Conservation (phyloP, 805 yeast genomes). For the Naumovozyma baii region DNA sequence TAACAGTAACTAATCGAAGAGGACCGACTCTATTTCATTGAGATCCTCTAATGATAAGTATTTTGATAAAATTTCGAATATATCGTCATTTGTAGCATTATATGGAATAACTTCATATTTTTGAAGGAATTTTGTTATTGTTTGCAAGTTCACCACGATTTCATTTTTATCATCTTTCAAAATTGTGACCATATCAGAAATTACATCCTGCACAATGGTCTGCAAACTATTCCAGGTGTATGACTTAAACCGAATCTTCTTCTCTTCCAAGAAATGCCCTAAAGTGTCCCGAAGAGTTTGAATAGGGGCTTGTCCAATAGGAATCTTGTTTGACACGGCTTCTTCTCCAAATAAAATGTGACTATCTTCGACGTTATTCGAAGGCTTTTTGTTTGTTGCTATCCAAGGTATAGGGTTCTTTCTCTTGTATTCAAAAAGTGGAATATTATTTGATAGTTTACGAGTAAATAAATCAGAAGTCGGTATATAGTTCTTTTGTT, state of each 20-base stretch:
- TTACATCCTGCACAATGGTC: conserved; percentile 5
- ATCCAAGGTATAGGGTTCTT: neutral
- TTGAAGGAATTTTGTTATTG: conserved; percentile 9
- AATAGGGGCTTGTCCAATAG: neutral
- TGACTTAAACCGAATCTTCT: conserved; percentile 4
- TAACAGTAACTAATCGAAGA: conserved; percentile 7
- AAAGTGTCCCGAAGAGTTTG: conserved; percentile 1
- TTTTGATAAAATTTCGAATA: conserved; percentile 20
- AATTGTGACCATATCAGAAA: conserved; percentile 4
- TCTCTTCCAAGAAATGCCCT: conserved; percentile 2
- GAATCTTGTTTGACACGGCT: neutral
- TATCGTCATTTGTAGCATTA: conserved; percentile 13
- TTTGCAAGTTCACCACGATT: conserved; percentile 9
- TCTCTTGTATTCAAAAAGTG: neutral
- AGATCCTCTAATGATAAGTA: conserved; percentile 21
- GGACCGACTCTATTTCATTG: conserved; percentile 16
- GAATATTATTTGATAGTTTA: neutral
- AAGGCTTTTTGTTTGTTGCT: neutral
- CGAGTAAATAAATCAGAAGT: neutral
- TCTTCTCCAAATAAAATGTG: neutral
- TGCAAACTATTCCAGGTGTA: conserved; percentile 14
- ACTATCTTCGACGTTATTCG: neutral
- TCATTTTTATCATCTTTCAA: conserved; percentile 5
- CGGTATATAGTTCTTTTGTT: neutral
- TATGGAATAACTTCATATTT: conserved; percentile 9